Base-by-base conservation (phyloP, 176 grass and related monocot genomes). In the Tuctoria greenei region DNA sequence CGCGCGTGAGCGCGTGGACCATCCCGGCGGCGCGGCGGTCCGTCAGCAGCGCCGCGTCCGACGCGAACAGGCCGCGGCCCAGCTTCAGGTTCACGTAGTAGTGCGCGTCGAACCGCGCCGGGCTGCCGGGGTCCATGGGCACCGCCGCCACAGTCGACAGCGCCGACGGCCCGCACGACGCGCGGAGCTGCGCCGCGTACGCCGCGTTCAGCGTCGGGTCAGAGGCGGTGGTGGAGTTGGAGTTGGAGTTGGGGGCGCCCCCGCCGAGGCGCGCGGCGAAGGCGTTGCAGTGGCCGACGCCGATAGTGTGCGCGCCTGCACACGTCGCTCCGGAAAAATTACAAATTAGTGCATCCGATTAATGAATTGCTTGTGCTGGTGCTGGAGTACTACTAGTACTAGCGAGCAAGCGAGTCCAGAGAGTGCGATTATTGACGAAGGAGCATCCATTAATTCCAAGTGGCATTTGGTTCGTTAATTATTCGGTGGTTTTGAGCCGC, bases 301-400 rank as follows among this genome's bases (percentile, higher is more conserved):
- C 94, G 60, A 97, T 93, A 0, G 90, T 93, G 83, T 93, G 93
- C 1, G 88, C 93, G 13, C 93, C 89, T 96, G 92, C n/a, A n/a
- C 16, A 51, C 5, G 4, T 51, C 17, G 17, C 18, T n/a, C n/a
- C n/a, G n/a, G n/a, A n/a, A n/a, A n/a, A n/a, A n/a, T 21, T 67
- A 67, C 65, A 45, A 2, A 11, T 1, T 26, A 67, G 65, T 67
- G 40, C 65, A 45, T 12, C 12, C 3, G 65, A 67, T 44, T 67
- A 24, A 67, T 44, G 24, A 5, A 3, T 12, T 7, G 10, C 1
- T 13, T 25, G 12, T 7, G 17, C 47, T 18, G 16, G 42, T 10
- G n/a, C n/a, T 44, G 42, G 38, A 39, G 8, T 20, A 18, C 11
- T 37, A 23, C 36, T 23, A 12, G 36, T n/a, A n/a, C n/a, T 14